Evolutionary conservation across 768 basidiomycete species (phyloP).

Genomic region (Suillus lakei): DNA sequence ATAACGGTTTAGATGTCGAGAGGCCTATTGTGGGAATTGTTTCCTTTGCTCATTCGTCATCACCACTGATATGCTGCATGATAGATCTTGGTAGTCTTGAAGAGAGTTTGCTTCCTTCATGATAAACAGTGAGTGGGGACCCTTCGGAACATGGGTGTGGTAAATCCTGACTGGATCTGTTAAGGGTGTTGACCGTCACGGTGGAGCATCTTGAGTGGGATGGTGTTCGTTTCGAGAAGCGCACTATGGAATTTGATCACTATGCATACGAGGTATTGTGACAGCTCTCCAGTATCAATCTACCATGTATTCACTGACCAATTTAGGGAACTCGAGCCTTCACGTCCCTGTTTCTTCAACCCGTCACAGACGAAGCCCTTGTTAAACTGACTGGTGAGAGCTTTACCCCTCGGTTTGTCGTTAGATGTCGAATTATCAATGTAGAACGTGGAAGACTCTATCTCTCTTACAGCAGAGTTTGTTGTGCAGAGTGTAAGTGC

Average conservation of each 20-base stretch:
- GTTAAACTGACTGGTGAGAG: slow-evolving; percentile 1
- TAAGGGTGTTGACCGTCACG: background rate
- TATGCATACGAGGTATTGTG: background rate
- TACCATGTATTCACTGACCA: background rate
- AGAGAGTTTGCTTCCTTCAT: background rate
- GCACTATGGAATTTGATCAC: background rate
- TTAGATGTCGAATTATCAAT: background rate
- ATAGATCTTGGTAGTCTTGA: slow-evolving; percentile 1
- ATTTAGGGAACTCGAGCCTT: background rate
- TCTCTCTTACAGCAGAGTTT: slow-evolving; percentile 3
- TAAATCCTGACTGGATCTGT: background rate
- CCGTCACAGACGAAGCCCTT: background rate
- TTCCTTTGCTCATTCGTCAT: background rate
- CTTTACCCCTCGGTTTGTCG: no score
- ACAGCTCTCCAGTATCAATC: background rate
- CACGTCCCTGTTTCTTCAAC: background rate
- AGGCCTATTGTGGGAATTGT: background rate
- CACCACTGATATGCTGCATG: background rate
- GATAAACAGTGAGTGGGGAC: background rate
- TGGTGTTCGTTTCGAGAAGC: slow-evolving; percentile 1
- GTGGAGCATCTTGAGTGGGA: slow-evolving; percentile 1
- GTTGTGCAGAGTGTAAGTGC: slow-evolving; percentile 2
- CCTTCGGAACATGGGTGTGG: background rate
- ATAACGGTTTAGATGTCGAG: background rate
- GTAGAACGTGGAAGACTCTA: slow-evolving; percentile 4